Evolutionary conservation across 1,284 basidiomycete genomes (phyloP).

Genomic region (Marasmius fiardii): DNA sequence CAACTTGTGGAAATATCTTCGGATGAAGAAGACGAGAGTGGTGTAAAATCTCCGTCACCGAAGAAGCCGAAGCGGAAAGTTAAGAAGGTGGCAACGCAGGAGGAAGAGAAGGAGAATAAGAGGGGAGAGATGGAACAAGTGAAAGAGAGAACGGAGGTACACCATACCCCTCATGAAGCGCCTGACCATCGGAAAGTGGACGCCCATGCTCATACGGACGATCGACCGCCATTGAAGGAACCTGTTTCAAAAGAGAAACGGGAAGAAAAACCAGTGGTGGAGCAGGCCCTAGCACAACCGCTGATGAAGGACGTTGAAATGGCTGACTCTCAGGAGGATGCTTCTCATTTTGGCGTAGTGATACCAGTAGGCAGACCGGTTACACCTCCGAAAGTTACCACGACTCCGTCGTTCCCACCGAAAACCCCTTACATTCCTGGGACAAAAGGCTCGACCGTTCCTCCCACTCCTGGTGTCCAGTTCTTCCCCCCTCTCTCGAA

Average conservation of each 20-base stretch:
- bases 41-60: background rate
- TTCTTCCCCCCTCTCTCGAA: constrained; percentile 34
- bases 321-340: constrained; percentile 16
- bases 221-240: background rate
- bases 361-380: constrained; percentile 2
- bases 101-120: background rate
- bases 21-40: constrained; percentile 11
- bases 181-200: too few relatives aligned
- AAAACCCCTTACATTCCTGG: constrained; percentile 7
- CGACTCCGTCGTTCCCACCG: constrained; percentile 9
- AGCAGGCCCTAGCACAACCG: background rate
- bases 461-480: constrained; percentile 2
- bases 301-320: constrained; percentile 23
- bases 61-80: background rate
- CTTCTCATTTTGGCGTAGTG: constrained; percentile 7
- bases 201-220: background rate
- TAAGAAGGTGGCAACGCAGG: background rate
- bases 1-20: constrained; percentile 16
- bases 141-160: background rate
- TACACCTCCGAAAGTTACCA: constrained; percentile 9
- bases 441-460: background rate
- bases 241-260: background rate
- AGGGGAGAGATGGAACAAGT: background rate
- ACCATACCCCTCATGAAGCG: background rate
- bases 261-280: background rate